Base-by-base conservation (phyloP, 768 basidiomycete species). In the Lentinula aciculospora region DNA sequence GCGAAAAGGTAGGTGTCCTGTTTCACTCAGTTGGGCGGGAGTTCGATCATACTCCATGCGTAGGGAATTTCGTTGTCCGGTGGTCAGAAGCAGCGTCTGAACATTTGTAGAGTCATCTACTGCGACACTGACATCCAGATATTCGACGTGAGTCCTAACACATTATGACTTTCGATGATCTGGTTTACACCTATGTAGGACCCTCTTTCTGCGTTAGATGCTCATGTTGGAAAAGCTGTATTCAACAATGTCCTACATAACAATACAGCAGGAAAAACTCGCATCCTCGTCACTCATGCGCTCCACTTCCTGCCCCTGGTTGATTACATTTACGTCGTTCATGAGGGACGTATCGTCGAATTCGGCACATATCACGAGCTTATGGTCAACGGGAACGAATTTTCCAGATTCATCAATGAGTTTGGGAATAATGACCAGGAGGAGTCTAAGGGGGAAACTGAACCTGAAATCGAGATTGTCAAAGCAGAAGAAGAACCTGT, bases 261-360 rank as follows among this genome's bases (percentile, higher is more conserved):
- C 56, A 80, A 77, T 15, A 73, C 82, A 13, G 66, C 74, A 4
- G 81, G 78, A 44, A 92, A 92, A 68, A 96, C 94, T 7, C 81
- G 92, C 28, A 76, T 98, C 46, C 83, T 98, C 53, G 93, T 96
- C 46, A 98, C 94, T 0, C 93, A 96, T 65, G 92, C 91, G 1
- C 77, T 96, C 8, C 93, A 96, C 70, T 90, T 95, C 75, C 80
- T 98, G 25, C 88, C 90, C 1, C 77, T 88, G 57, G 90, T 92
- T 27, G 93, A 96, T 69, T 89, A 91, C 66, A 88, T 98, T 66
- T 85, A 86, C 66, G 85, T 86, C 32, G 72, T 98, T 51, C 78
- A 80, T 10, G 84, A 93, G 39, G 94, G 94, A 5, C 76, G 74
- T 34, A 83, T 98, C 58, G 81, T 81, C 21, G 94, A 96, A 69